A percentile compares a stretch with the other conserved stretches of the same genome.
Conservation (phyloP, 768 basidiomycete genomes). For the Mrakia frigida region DNA sequence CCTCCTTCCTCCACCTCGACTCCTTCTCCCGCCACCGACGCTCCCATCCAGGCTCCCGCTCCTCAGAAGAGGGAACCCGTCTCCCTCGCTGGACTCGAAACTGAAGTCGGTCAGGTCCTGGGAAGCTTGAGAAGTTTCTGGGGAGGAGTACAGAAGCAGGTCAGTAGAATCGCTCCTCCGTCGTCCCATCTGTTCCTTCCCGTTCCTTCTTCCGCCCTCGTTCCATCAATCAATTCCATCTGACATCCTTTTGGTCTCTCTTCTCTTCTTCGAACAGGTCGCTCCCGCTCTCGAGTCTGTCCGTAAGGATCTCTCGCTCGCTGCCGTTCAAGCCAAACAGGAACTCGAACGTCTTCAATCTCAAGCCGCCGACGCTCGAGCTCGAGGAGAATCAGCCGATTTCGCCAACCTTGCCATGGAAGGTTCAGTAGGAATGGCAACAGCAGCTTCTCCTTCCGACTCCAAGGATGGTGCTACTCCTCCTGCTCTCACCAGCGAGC, state of each 20-base stretch:
- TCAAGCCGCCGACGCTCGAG: constrained; percentile 28
- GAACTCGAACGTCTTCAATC: constrained; percentile 31
- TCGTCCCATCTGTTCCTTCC: not conserved
- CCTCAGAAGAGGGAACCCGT: constrained; percentile 20
- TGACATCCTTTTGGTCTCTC: not conserved
- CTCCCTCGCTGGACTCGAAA: constrained; percentile 25
- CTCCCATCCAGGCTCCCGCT: not conserved
- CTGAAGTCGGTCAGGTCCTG: constrained; percentile 28
- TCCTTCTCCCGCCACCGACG: not conserved
- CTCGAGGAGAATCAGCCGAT: constrained; percentile 1
- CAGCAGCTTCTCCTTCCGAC: not conserved
- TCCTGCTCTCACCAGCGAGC: not conserved
- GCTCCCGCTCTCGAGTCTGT: constrained; percentile 29
- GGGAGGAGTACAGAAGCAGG: constrained; percentile 30
- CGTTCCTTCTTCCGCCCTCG: not conserved
- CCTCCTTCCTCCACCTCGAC: not conserved
- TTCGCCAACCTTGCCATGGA: constrained; percentile 19
- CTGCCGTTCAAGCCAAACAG: constrained; percentile 24
- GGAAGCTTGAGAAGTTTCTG: constrained; percentile 26
- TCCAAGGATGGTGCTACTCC: not conserved
- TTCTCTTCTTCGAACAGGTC: constrained; percentile 11
- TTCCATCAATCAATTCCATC: not conserved
- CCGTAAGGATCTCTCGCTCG: constrained; percentile 28
- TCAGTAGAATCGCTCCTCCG: not conserved
- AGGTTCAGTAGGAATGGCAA: constrained; percentile 1